phyloP scores from a whole-genome alignment of 495 filamentous ascomycete species.

The Hyphodiscus hymeniophilus region DNA sequence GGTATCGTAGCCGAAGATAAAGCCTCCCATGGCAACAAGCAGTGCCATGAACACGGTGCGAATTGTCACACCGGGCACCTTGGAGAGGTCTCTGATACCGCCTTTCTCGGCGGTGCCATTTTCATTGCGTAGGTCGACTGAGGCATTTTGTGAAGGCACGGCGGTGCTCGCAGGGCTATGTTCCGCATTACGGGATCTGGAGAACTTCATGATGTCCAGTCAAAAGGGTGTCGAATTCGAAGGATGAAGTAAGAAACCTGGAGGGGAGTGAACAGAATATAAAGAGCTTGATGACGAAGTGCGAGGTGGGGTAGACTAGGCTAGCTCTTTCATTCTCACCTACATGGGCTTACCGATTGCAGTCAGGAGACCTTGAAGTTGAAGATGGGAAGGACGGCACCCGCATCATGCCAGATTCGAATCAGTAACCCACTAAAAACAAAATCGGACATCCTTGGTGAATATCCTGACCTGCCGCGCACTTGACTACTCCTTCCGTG shows the following conservation, averaged over 20 bases:
- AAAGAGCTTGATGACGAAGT: too few species aligned
- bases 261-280: too few species aligned
- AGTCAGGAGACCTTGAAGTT: too few species aligned
- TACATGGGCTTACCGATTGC: too few species aligned
- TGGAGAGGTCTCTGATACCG: background rate
- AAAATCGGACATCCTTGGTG: slow-evolving; percentile 1
- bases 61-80: slow-evolving; percentile 41
- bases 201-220: background rate
- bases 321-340: too few species aligned
- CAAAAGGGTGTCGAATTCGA: too few species aligned
- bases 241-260: too few species aligned
- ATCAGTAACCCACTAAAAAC: background rate
- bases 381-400: too few species aligned
- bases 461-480: slow-evolving; percentile 4
- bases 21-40: slow-evolving; percentile 56
- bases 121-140: background rate
- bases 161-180: background rate
- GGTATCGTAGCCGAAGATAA: slow-evolving; percentile 70
- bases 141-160: background rate
- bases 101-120: background rate
- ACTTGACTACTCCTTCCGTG: background rate
- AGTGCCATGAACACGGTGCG: slow-evolving; percentile 40
- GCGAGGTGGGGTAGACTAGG: too few species aligned
- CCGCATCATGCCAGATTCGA: too few species aligned
- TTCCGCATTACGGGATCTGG: background rate